Percentiles rank a stretch among this genome's conserved stretches.
These are phyloP conservation scores for Brassica balearica DNA, from an alignment of 441 rosid genomes.

Conservation along the genomic window DNA sequence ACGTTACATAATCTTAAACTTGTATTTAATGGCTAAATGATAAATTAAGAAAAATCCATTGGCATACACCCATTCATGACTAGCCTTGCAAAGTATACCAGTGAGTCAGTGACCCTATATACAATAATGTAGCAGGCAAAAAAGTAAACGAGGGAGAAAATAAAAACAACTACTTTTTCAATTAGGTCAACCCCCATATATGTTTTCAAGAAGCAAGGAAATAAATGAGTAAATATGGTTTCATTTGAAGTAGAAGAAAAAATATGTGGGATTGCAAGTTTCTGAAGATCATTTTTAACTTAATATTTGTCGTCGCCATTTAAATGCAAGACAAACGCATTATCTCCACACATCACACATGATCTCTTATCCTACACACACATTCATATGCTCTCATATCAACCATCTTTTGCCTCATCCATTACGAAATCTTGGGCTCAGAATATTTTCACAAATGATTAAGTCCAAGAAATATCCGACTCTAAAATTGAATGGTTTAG, in stretches of 20 bases:
- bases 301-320: conserved; percentile 33
- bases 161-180: not conserved
- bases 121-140: not conserved
- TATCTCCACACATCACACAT: conserved; percentile 42
- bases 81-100: no score
- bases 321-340: conserved; percentile 42
- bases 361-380: conserved; percentile 29
- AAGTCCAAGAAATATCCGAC: not conserved
- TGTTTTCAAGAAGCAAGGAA: conserved; percentile 1
- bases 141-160: not conserved
- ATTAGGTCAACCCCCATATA: conserved; percentile 21
- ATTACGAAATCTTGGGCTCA: conserved; percentile 25
- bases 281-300: conserved; percentile 24
- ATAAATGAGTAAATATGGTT: not conserved
- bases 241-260: not conserved
- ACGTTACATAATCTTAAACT: no score
- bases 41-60: no score
- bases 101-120: no score
- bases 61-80: no score
- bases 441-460: conserved; percentile 8
- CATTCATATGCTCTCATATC: conserved; percentile 30
- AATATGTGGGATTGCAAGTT: conserved; percentile 32
- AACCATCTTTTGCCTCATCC: conserved; percentile 32
- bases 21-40: no score
- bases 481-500: conserved; percentile 9